Base-by-base conservation (phyloP, 1,284 basidiomycete species). In the Cutaneotrichosporon daszewskae region DNA sequence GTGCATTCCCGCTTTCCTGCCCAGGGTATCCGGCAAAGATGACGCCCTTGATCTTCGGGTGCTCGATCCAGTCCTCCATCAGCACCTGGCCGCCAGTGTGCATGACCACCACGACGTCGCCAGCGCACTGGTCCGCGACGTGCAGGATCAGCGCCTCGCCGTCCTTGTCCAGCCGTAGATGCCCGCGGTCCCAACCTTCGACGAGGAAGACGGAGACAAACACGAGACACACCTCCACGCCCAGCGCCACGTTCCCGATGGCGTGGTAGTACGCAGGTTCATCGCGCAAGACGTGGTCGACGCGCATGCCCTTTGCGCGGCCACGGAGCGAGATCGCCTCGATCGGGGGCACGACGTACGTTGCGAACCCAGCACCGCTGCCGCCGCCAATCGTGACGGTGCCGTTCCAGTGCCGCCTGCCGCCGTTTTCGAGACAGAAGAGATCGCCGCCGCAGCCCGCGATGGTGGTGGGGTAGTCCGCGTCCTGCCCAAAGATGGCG, bases 11-110 rank as follows among this genome's bases (percentile, higher is more conserved):
- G 42, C 54, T 69, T 61, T 62, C 64, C 47, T 66, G 62, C 1
- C 59, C 87, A 37, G 87, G 78, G 59, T 88, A 87, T 78, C 85
- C 87, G 2, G 83, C 77, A 54, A 87, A 85, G 8, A 90, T 71
- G 38, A 89, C 77, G 6, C 78, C 77, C n/a, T 80, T 74, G 3
- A 85, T 83, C 22, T 77, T 71, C 1, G 67, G 65, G 23, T 65
- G 53, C 26, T 67, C 58, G 27, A 71, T 62, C 66, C 66, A 69
- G 39, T 67, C 62, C 48, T 68, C 66, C 14, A 67, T 46, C 29
- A 63, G 23, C 5, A 66, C 68, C 34, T 56, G 67, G 23, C 57
- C 67, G 40, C 81, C 70, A 49, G 83, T 80, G 17, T 83, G 78
- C 65, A 89, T 81, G 5, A 84, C 82, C 22, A 89, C 84, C 3